phyloP scores from a whole-genome alignment of 2,329 filamentous ascomycete species.

The Capronia coronata region DNA sequence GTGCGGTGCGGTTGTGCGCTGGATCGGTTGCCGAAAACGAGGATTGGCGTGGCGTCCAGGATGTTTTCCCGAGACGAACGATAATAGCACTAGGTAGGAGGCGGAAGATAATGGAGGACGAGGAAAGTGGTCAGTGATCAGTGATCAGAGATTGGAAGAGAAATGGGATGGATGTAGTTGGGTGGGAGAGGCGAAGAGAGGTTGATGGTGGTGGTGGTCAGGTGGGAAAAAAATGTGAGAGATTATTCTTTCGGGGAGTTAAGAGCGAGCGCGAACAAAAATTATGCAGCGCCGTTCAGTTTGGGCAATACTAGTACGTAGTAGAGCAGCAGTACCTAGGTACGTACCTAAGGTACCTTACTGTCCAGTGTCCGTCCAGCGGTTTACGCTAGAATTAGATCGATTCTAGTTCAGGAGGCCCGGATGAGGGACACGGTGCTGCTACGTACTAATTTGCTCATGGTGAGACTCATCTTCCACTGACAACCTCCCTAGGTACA shows the following conservation, averaged over 20 bases:
- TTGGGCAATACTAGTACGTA: too few species aligned
- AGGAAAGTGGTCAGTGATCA: too few species aligned
- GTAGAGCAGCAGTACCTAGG: too few species aligned
- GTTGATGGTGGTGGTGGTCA: slow-evolving; percentile 1
- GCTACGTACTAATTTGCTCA: too few species aligned
- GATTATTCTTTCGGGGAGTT: slow-evolving; percentile 5
- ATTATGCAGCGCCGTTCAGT: background rate
- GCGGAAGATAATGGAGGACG: slow-evolving; percentile 1
- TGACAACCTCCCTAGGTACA: too few species aligned
- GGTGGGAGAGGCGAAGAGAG: background rate
- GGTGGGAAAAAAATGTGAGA: slow-evolving; percentile 6
- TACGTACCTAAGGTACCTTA: too few species aligned
- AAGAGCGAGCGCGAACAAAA: slow-evolving; percentile 1
- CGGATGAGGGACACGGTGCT: too few species aligned
- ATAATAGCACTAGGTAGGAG: background rate
- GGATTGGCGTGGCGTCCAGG: slow-evolving; percentile 2
- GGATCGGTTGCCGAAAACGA: slow-evolving; percentile 13
- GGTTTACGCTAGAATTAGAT: background rate
- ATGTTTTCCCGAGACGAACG: background rate
- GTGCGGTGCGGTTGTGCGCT: too few species aligned
- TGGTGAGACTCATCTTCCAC: too few species aligned
- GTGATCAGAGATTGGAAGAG: background rate
- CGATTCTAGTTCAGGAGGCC: background rate
- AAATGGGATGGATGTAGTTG: background rate
- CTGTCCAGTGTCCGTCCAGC: background rate